Evolutionary conservation across 495 filamentous ascomycete genomes (phyloP).

Genomic region (Penicillium simplicissimum): DNA sequence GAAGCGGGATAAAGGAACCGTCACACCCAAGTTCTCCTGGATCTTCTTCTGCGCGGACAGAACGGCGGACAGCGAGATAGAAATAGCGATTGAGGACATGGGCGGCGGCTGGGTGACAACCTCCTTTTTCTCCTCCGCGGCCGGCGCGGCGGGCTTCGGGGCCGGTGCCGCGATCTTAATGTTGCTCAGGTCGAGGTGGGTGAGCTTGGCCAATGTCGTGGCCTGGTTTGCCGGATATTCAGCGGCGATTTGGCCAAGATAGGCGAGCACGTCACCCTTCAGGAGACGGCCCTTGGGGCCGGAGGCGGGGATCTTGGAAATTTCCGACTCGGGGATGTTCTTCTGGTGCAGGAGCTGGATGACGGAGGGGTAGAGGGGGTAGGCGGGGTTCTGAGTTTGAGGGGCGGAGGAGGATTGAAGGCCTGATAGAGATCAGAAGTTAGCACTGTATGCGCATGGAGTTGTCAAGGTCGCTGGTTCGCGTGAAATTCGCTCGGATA

Average conservation of each 20-base stretch:
- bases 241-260: constrained; percentile 72
- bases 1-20: constrained; percentile 83
- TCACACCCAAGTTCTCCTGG: constrained; percentile 70
- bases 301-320: constrained; percentile 78
- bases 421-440: constrained; percentile 20
- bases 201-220: constrained; percentile 67
- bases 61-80: constrained; percentile 76
- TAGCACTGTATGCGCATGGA: constrained; percentile 1
- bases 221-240: constrained; percentile 70
- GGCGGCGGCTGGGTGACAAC: constrained; percentile 36
- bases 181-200: constrained; percentile 89
- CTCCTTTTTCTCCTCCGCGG: constrained; percentile 40
- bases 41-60: constrained; percentile 78
- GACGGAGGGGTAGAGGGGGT: constrained; percentile 87
- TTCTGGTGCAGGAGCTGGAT: constrained; percentile 75
- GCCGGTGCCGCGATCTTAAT: constrained; percentile 79
- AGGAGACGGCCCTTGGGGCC: constrained; percentile 88
- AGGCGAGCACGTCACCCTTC: constrained; percentile 94
- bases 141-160: constrained; percentile 45
- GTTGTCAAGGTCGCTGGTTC: background rate
- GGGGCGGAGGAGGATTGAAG: constrained; percentile 40
- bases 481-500: constrained; percentile 10
- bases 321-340: constrained; percentile 66
- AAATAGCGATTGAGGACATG: constrained; percentile 53
- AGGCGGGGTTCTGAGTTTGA: constrained; percentile 65